phyloP scores from a whole-genome alignment of 1,284 basidiomycete genomes.

The Ustilago shanxiensis region DNA sequence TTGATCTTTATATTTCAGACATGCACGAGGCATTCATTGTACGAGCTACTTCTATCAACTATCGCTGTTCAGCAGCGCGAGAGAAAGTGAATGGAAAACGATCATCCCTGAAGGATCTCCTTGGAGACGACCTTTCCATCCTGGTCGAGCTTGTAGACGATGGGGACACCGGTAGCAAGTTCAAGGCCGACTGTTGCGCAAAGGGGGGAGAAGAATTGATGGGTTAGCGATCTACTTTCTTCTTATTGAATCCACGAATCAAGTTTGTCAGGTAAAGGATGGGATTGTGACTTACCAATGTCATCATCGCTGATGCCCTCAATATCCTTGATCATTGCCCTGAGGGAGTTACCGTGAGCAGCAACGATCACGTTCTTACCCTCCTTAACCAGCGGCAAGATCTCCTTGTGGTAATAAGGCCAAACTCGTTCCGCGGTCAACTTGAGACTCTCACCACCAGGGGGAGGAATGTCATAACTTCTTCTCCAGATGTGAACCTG shows the following conservation, averaged over 20 bases:
- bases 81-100: too few species aligned
- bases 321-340: slow-evolving; percentile 71
- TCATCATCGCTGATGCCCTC: slow-evolving; percentile 70
- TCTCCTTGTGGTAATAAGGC: slow-evolving; percentile 71
- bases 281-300: slow-evolving; percentile 59
- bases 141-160: slow-evolving; percentile 71
- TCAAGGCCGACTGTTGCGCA: slow-evolving; percentile 68
- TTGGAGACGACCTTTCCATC: slow-evolving; percentile 68
- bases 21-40: too few species aligned
- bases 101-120: slow-evolving; percentile 62
- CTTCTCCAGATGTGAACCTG: slow-evolving; percentile 72
- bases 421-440: slow-evolving; percentile 71
- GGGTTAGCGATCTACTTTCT: too few species aligned
- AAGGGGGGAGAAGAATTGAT: too few species aligned
- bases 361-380: slow-evolving; percentile 72
- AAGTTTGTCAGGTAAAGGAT: background rate
- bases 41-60: too few species aligned
- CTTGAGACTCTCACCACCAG: slow-evolving; percentile 72
- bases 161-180: slow-evolving; percentile 72
- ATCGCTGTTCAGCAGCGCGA: too few species aligned
- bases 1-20: too few species aligned
- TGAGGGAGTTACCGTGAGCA: slow-evolving; percentile 72
- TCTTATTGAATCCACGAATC: too few species aligned
- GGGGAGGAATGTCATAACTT: slow-evolving; percentile 71
- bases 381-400: slow-evolving; percentile 69